Evolutionary conservation across 2,329 filamentous ascomycete genomes (phyloP), one percentile per base, ranked within the genome.

Genomic region (Calonectria pseudoreteaudii): DNA sequence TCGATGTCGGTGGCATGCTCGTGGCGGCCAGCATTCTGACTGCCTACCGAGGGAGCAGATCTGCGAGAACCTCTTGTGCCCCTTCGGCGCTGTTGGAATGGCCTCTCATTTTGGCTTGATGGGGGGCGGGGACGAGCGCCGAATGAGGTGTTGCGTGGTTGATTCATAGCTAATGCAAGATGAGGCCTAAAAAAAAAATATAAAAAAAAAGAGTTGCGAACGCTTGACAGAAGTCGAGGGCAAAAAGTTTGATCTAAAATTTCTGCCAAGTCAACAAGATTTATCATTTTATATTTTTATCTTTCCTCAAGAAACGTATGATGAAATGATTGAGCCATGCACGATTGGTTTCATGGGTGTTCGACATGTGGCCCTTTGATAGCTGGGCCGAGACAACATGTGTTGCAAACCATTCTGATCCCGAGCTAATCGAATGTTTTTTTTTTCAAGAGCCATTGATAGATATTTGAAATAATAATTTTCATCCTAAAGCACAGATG

Each of bases 41-140:
- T 65, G n/a, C 20, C 14, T 2, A 26, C 28, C 18, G 66, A 68
- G 18, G 52, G 18, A 16, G 62, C 31, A 13, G 52, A 44, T 38
- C 72, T 68, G n/a, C 67, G 58, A 8, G 66, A 56, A 14, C 72
- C 70, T 34, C 72, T 60, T 4, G 72, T 74, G 41, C 70, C 60
- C 13, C 60, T 44, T 9, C 38, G 38, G 10, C 60, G 60, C 10
- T 31, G 38, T 3, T 65, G 38, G 26, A 65, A 49, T 26, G 60
- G 60, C 13, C 44, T 49, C 6, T 26, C 38, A 9, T 34, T 31
- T 26, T 65, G 60, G 44, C 28, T 49, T 7, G 41, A 65, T 3
- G 41, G 34, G 23, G 56, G 36, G 13, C 56, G 56, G 14, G 56
- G 56, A 18, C 14, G 16, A 16, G 56, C 56, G 23, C 56, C 56